These are phyloP conservation scores for Dothideomycetes sp. DNA, from an alignment of 2,329 filamentous ascomycete genomes.

Conservation along the genomic window DNA sequence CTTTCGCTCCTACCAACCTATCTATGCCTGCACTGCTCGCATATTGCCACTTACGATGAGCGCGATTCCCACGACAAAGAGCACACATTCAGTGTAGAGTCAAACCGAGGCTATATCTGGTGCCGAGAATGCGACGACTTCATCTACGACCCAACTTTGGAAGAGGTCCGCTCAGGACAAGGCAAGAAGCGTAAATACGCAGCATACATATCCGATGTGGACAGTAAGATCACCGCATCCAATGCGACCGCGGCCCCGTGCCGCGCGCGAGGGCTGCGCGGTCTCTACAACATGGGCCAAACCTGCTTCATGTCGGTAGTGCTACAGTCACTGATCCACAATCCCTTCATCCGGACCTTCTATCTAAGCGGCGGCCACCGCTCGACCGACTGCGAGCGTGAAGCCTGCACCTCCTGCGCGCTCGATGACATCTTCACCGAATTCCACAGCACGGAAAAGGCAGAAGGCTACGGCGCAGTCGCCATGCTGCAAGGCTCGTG, in stretches of 20 bases:
- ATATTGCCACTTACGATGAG: conserved; percentile 55
- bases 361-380: conserved; percentile 87
- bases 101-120: conserved; percentile 61
- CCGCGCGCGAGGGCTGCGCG: conserved; percentile 75
- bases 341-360: conserved; percentile 81
- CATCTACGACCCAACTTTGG: conserved; percentile 71
- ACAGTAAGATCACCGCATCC: conserved; percentile 58
- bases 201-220: conserved; percentile 50
- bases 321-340: conserved; percentile 85
- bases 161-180: conserved; percentile 61
- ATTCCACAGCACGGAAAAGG: conserved; percentile 60
- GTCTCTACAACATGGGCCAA: conserved; percentile 95
- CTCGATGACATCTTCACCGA: conserved; percentile 53
- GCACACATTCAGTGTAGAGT: conserved; percentile 65
- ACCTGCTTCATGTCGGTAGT: conserved; percentile 98
- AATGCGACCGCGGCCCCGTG: conserved; percentile 76
- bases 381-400: conserved; percentile 55
- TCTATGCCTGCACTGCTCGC: conserved; percentile 62
- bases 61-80: conserved; percentile 57
- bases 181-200: conserved; percentile 57
- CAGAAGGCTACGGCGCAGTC: conserved; percentile 81
- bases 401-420: conserved; percentile 49
- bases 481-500: conserved; percentile 83
- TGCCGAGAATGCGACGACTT: conserved; percentile 76
- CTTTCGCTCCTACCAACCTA: conserved; percentile 32